These are phyloP conservation scores for Lotmaria passim DNA, from an alignment of 208 protist genomes.

Conservation along the genomic window DNA sequence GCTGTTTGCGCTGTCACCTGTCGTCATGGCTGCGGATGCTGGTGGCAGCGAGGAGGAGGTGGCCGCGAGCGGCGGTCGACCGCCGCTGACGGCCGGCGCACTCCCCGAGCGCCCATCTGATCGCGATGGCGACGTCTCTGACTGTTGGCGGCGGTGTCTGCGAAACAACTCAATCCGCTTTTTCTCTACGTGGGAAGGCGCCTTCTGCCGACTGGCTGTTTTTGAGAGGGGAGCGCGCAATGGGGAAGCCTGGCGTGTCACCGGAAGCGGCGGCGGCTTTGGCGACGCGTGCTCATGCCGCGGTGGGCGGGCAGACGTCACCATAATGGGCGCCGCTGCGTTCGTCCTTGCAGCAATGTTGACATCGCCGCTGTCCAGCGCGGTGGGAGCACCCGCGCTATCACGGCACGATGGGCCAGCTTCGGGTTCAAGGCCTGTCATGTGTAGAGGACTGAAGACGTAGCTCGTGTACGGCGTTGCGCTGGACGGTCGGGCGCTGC, in stretches of 20 bases:
- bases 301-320: not conserved
- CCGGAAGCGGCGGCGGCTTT: not conserved
- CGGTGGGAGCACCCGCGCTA: not conserved
- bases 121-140: not conserved
- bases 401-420: not conserved
- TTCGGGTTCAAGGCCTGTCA: not conserved
- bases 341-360: not conserved
- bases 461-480: slow-evolving; percentile 5
- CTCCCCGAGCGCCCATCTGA: slow-evolving; percentile 11
- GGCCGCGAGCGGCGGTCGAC: not conserved
- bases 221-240: too few species aligned
- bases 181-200: too few species aligned
- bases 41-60: not conserved
- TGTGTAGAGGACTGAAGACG: slow-evolving; percentile 7
- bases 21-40: not conserved
- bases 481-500: not conserved
- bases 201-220: too few species aligned
- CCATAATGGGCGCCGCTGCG: not conserved
- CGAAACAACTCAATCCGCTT: slow-evolving; percentile 22
- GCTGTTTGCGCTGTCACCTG: not conserved
- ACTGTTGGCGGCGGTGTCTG: not conserved
- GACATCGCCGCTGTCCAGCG: too few species aligned
- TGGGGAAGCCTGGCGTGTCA: too few species aligned
- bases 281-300: slow-evolving; percentile 4
- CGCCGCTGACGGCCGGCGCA: not conserved